Percentiles rank a stretch among this genome's conserved stretches.
Evolutionary conservation across 2,329 filamentous ascomycete species (phyloP).

Genomic region (Xylariomycetidae sp.): DNA sequence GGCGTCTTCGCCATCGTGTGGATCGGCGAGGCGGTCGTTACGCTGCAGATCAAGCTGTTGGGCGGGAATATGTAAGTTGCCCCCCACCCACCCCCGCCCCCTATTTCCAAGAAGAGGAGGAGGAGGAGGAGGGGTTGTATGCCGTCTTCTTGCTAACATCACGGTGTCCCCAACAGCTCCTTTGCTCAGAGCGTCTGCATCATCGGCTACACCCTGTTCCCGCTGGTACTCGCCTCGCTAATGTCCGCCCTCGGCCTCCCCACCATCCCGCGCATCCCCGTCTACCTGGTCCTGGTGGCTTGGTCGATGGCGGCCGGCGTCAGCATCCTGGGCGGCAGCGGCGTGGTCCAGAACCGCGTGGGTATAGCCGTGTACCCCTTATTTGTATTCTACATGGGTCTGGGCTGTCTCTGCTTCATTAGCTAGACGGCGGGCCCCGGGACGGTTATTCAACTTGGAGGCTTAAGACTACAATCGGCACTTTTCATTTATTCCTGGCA

Average conservation of each 20-base stretch:
- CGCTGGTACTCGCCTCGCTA: slow-evolving; percentile 85
- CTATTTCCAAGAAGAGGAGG: neutral
- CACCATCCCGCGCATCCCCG: slow-evolving; percentile 76
- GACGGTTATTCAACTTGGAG: no score
- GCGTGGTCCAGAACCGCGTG: slow-evolving; percentile 90
- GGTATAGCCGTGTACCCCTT: slow-evolving; percentile 91
- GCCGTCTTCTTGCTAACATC: slow-evolving; percentile 7
- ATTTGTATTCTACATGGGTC: slow-evolving; percentile 87
- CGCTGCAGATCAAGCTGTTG: slow-evolving; percentile 93
- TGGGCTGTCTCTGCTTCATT: slow-evolving; percentile 96
- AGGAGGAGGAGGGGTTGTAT: neutral
- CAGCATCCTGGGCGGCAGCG: slow-evolving; percentile 91
- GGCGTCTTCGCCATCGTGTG: slow-evolving; percentile 96
- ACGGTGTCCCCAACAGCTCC: slow-evolving; percentile 57
- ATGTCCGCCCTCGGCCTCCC: slow-evolving; percentile 78
- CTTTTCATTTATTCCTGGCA: no score
- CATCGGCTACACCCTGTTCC: slow-evolving; percentile 97
- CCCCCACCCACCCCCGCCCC: neutral
- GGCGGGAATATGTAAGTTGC: slow-evolving; percentile 88
- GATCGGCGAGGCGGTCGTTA: slow-evolving; percentile 94
- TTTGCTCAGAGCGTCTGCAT: slow-evolving; percentile 98
- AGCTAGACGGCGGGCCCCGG: slow-evolving; percentile 51
- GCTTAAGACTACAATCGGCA: no score
- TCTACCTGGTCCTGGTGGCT: slow-evolving; percentile 80
- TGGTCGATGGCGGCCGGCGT: slow-evolving; percentile 96